These are phyloP conservation scores for Skeletonema menzelii DNA, from an alignment of 108 stramenopile genomes.

Conservation along the genomic window DNA sequence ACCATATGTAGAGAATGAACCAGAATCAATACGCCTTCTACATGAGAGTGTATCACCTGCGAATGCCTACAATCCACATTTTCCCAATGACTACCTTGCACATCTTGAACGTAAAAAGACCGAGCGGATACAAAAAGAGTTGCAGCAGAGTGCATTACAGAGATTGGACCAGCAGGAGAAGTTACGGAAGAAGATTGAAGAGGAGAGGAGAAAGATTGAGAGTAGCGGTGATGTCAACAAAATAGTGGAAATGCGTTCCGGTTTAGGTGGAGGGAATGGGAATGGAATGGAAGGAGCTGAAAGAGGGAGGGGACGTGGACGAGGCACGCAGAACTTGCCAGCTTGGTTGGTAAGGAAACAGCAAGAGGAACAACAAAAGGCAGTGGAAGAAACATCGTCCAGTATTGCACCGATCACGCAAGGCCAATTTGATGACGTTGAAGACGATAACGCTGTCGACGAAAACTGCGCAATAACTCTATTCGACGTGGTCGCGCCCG, in stretches of 20 bases:
- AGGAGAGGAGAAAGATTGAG: constrained; percentile 55
- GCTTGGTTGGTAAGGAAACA: constrained; percentile 86
- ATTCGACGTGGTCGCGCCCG: too few species aligned
- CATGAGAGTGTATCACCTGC: constrained; percentile 32
- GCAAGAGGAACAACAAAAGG: constrained; percentile 43
- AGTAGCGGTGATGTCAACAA: constrained; percentile 32
- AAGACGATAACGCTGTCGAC: too few species aligned
- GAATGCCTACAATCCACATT: constrained; percentile 71
- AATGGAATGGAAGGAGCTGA: constrained; percentile 1
- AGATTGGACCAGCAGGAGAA: constrained; percentile 59
- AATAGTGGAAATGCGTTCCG: constrained; percentile 44
- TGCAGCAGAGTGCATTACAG: constrained; percentile 51
- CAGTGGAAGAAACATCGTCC: neutral
- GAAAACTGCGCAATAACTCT: too few species aligned
- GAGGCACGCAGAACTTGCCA: constrained; percentile 78
- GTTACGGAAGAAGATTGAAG: constrained; percentile 56
- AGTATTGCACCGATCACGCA: neutral
- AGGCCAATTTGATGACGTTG: neutral
- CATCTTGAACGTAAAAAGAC: constrained; percentile 66
- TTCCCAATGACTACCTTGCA: constrained; percentile 85
- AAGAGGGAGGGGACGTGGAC: constrained; percentile 59
- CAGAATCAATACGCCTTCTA: constrained; percentile 36
- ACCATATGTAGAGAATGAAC: constrained; percentile 43
- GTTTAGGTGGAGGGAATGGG: neutral
- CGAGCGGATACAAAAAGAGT: constrained; percentile 36